These are phyloP conservation scores for Wickerhamomyces sp. DNA, from an alignment of 1,139 yeast genomes.

Conservation along the genomic window DNA sequence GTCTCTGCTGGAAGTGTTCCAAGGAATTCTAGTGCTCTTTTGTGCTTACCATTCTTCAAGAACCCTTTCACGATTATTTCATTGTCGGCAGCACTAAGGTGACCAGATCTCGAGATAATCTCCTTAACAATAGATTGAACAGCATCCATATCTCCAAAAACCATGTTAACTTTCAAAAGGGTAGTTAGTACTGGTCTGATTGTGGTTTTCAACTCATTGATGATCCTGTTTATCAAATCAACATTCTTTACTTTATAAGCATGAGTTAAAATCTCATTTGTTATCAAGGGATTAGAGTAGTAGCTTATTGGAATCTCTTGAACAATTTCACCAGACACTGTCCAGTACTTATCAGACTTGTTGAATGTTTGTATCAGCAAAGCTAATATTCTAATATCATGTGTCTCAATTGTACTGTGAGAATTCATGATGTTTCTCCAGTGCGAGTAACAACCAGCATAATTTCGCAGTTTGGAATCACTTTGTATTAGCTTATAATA, in stretches of 20 bases:
- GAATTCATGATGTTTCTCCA: constrained; percentile 24
- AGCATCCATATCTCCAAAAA: constrained; percentile 35
- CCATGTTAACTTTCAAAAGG: constrained; percentile 35
- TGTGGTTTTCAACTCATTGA: constrained; percentile 24
- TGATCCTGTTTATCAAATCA: constrained; percentile 26
- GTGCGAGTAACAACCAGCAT: constrained; percentile 23
- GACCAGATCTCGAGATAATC: constrained; percentile 18
- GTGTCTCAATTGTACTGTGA: constrained; percentile 16
- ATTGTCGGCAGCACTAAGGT: constrained; percentile 7
- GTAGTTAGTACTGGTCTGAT: constrained; percentile 30
- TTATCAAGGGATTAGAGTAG: constrained; percentile 31
- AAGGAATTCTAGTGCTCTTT: constrained; percentile 5
- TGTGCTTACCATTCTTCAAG: constrained; percentile 3
- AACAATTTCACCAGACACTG: constrained; percentile 28
- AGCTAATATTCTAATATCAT: constrained; percentile 27
- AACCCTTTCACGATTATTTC: constrained; percentile 8
- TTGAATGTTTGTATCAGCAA: constrained; percentile 30
- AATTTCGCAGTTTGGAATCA: constrained; percentile 22
- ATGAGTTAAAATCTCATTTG: constrained; percentile 31
- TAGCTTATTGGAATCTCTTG: constrained; percentile 29
- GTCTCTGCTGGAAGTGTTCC: constrained; percentile 3
- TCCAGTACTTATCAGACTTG: constrained; percentile 29
- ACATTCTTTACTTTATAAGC: constrained; percentile 27
- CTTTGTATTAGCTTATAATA: constrained; percentile 22
- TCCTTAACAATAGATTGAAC: constrained; percentile 35